Evolutionary conservation across 495 filamentous ascomycete species (phyloP).

Genomic region (Chaetomium cochliodes): DNA sequence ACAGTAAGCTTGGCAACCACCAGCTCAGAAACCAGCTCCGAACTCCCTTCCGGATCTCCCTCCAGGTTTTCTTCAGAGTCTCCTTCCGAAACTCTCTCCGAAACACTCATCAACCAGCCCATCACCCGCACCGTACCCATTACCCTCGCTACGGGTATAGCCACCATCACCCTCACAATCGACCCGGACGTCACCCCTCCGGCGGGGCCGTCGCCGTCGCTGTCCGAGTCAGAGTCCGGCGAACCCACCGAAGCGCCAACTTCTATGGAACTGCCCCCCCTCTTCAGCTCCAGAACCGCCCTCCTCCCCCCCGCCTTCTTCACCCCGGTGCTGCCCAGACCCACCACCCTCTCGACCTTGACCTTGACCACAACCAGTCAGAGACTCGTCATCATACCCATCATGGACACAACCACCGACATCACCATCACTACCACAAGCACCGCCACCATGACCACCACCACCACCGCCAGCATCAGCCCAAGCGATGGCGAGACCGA

Average conservation of each 20-base stretch:
- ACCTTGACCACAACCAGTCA: not conserved
- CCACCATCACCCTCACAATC: slow-evolving; percentile 19
- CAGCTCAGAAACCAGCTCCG: not conserved
- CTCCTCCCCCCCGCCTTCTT: not conserved
- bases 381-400: slow-evolving; percentile 6
- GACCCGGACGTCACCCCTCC: not conserved
- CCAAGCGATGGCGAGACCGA: not conserved
- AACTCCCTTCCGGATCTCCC: not conserved
- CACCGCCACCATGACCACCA: not conserved
- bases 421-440: not conserved
- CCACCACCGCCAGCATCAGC: not conserved
- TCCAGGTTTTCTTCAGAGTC: not conserved
- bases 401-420: not conserved
- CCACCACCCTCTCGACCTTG: not conserved
- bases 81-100: not conserved
- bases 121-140: slow-evolving; percentile 22
- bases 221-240: slow-evolving; percentile 1
- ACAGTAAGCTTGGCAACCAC: not conserved
- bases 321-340: not conserved
- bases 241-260: not conserved
- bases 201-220: too few species aligned
- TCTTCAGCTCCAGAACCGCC: not conserved
- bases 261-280: not conserved
- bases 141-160: not conserved
- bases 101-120: not conserved